Evolutionary conservation across 805 yeast genomes (phyloP).

Genomic region (Wickerhamomyces chaumierensis): DNA sequence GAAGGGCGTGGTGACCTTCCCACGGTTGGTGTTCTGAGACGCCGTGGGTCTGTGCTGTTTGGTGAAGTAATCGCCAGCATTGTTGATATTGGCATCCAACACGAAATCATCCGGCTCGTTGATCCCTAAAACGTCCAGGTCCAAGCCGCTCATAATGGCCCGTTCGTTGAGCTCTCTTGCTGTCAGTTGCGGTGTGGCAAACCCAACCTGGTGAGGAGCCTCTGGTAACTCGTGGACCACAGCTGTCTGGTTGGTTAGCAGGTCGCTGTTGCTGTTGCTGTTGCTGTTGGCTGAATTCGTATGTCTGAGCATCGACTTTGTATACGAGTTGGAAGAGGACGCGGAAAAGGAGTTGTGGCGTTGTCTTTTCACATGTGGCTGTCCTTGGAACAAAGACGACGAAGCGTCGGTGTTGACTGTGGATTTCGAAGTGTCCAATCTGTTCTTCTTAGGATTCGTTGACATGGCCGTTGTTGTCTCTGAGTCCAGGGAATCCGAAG

Average conservation of each 20-base stretch:
- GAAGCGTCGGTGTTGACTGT: background rate
- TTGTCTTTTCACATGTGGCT: slow-evolving; percentile 14
- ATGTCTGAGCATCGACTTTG: too few relatives aligned
- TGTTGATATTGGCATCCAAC: slow-evolving; percentile 11
- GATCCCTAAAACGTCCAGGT: slow-evolving; percentile 25
- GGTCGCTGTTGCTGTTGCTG: background rate
- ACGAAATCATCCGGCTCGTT: slow-evolving; percentile 16
- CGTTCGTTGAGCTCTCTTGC: slow-evolving; percentile 32
- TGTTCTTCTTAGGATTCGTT: background rate
- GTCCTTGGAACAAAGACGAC: background rate
- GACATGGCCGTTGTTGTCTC: slow-evolving; percentile 3
- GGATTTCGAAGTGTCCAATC: background rate
- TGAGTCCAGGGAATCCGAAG: background rate
- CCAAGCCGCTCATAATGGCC: slow-evolving; percentile 26
- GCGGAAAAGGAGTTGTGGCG: slow-evolving; percentile 36
- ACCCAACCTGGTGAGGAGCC: slow-evolving; percentile 63
- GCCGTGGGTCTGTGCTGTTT: background rate
- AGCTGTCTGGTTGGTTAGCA: background rate
- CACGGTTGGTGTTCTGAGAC: slow-evolving; percentile 1
- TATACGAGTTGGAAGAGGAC: slow-evolving; percentile 26
- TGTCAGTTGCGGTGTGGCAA: slow-evolving; percentile 67
- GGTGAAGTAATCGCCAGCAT: background rate
- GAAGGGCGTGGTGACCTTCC: slow-evolving; percentile 12
- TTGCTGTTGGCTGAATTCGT: too few relatives aligned
- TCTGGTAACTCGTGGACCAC: slow-evolving; percentile 18